These are phyloP conservation scores for Microsporum ferrugineum DNA, from an alignment of 2,329 filamentous ascomycete genomes.

Conservation along the genomic window DNA sequence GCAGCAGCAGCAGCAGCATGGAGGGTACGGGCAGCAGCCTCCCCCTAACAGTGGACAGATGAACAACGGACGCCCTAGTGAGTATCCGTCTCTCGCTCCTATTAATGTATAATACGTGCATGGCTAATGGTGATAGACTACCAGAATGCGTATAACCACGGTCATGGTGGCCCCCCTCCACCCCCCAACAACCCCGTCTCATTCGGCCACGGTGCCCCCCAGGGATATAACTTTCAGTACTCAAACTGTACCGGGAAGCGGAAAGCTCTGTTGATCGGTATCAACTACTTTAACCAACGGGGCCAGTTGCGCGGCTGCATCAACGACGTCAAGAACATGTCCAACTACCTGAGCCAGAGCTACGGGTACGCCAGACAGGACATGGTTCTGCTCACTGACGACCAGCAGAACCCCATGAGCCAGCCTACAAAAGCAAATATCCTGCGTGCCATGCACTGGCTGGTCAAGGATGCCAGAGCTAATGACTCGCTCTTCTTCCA, in stretches of 20 bases:
- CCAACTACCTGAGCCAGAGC: conserved; percentile 71
- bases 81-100: conserved; percentile 10
- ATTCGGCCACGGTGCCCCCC: conserved; percentile 71
- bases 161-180: conserved; percentile 49
- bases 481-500: conserved; percentile 97
- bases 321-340: conserved; percentile 98
- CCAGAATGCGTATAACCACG: conserved; percentile 40
- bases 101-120: neutral
- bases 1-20: neutral
- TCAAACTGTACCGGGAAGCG: conserved; percentile 78
- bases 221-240: conserved; percentile 76
- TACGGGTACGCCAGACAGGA: conserved; percentile 91
- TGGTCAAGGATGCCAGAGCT: conserved; percentile 82
- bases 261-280: conserved; percentile 84
- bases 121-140: conserved; percentile 12
- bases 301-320: conserved; percentile 88
- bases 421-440: conserved; percentile 95
- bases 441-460: conserved; percentile 90
- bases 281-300: conserved; percentile 91
- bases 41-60: conserved; percentile 27
- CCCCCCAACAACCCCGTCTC: conserved; percentile 57
- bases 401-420: conserved; percentile 95
- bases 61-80: conserved; percentile 33
- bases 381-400: conserved; percentile 93
- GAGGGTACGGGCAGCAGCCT: neutral